Evolutionary conservation across 768 basidiomycete genomes (phyloP), one percentile per base, ranked within the genome.

Genomic region (Punctularia strigosozonata): DNA sequence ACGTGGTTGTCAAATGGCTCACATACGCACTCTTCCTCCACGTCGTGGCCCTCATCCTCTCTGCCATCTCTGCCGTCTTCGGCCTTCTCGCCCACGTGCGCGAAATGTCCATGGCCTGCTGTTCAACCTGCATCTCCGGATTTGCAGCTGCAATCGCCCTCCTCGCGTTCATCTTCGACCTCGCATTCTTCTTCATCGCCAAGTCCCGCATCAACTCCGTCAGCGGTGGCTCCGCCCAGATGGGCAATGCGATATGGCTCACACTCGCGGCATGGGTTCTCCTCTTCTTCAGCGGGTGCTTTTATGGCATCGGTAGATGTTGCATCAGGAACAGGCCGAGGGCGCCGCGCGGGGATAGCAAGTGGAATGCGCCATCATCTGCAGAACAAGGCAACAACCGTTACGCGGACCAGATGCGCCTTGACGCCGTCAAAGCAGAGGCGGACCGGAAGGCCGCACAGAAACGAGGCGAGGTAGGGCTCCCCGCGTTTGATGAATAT

Each of bases 1-100:
- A 76, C 40, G 74, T 88, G 5, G 71, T 79, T 36, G 83, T 91
- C 44, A 94, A 95, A 64, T 97, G 92, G 88, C 65, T 97, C 53
- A 98, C 95, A 7, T 94, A 94, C 52, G 80, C 78, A 18, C 77
- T 99, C 46, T 77, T 97, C 46, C 71, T 98, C 13, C 92, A 98
- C 55, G 77, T 95, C 43, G 77, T 90, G 41, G 94, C 88, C 13
- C 76, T 97, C 40, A 73, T 58, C 10, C 68, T 83, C 25, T 74
- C 88, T 6, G 80, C 71, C 12, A 64, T 73, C 20, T 73, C 87
- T 2, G 68, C 85, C 21, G 38, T 91, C 25, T 85, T 94, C 46
- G 91, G 90, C 28, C 70, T 92, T 14, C 71, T 95, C 25, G 87
- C 90, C 1, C 89, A 94, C 52, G 68, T 94, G 42, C 78, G 82